Conservation (phyloP, 2,329 filamentous ascomycete species). For the Xylaria polymorpha region DNA sequence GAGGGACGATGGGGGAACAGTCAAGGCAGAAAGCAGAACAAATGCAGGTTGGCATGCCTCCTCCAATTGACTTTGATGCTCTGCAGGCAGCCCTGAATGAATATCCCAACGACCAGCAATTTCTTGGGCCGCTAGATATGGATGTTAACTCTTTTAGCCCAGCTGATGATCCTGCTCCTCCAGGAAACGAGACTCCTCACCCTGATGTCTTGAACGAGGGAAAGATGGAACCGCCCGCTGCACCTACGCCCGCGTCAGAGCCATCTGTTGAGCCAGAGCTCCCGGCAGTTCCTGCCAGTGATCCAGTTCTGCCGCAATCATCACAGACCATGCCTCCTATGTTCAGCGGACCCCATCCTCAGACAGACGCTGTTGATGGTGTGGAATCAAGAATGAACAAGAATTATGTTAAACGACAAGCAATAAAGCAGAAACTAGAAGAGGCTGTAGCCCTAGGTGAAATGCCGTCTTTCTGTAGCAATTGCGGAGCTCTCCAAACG, state of each 20-base stretch:
- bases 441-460: slow-evolving; percentile 79
- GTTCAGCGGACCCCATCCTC: slow-evolving; percentile 56
- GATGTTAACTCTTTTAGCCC: slow-evolving; percentile 39
- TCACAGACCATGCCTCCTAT: slow-evolving; percentile 49
- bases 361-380: slow-evolving; percentile 56
- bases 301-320: slow-evolving; percentile 54
- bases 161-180: slow-evolving; percentile 32
- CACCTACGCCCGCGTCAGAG: slow-evolving; percentile 40
- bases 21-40: slow-evolving; percentile 30
- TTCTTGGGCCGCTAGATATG: slow-evolving; percentile 38
- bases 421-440: slow-evolving; percentile 69
- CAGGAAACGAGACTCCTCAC: slow-evolving; percentile 23
- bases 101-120: slow-evolving; percentile 40
- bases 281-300: slow-evolving; percentile 58
- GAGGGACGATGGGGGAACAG: slow-evolving; percentile 31
- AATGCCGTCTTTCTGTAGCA: slow-evolving; percentile 88
- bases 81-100: slow-evolving; percentile 40
- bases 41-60: slow-evolving; percentile 22
- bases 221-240: slow-evolving; percentile 41
- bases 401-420: slow-evolving; percentile 71
- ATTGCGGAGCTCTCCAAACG: slow-evolving; percentile 95
- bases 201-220: slow-evolving; percentile 13
- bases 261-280: slow-evolving; percentile 49
- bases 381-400: slow-evolving; percentile 64
- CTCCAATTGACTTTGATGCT: slow-evolving; percentile 39